Conservation (phyloP, 441 rosid genomes). For the Breynia disticha region DNA sequence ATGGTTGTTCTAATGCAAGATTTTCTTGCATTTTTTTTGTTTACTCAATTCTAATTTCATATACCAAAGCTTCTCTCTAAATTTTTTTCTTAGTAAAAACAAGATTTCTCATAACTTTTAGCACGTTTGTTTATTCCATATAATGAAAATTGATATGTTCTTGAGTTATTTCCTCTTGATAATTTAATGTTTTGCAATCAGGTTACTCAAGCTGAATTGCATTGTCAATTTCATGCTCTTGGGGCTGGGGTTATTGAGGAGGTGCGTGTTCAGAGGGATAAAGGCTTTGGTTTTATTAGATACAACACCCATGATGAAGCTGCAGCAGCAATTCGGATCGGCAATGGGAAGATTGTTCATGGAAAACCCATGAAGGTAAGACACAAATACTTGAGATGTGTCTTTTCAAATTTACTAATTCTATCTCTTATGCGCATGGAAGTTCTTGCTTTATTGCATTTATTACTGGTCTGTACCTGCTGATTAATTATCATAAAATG, state of each 20-base stretch:
- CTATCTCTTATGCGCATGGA: not conserved
- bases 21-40: too few relatives aligned
- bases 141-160: not conserved
- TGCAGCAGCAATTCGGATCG: constrained; percentile 75
- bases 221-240: constrained; percentile 74
- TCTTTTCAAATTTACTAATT: not conserved
- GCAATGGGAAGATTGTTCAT: constrained; percentile 53
- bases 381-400: not conserved
- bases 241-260: constrained; percentile 82
- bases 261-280: constrained; percentile 82
- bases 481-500: not conserved
- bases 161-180: constrained; percentile 1
- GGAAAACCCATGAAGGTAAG: constrained; percentile 79
- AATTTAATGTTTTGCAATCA: constrained; percentile 16
- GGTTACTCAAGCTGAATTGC: constrained; percentile 82
- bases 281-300: constrained; percentile 89
- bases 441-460: constrained; percentile 7
- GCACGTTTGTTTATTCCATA: too few relatives aligned
- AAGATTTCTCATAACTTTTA: too few relatives aligned
- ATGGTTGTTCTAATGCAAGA: too few relatives aligned
- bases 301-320: constrained; percentile 80
- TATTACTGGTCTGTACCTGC: not conserved
- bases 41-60: too few relatives aligned
- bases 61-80: too few relatives aligned
- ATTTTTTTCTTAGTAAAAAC: too few relatives aligned